A percentile compares a stretch with the other conserved stretches of the same genome.
Conservation (phyloP, 257 asterid genomes). For the Lantana camara region DNA sequence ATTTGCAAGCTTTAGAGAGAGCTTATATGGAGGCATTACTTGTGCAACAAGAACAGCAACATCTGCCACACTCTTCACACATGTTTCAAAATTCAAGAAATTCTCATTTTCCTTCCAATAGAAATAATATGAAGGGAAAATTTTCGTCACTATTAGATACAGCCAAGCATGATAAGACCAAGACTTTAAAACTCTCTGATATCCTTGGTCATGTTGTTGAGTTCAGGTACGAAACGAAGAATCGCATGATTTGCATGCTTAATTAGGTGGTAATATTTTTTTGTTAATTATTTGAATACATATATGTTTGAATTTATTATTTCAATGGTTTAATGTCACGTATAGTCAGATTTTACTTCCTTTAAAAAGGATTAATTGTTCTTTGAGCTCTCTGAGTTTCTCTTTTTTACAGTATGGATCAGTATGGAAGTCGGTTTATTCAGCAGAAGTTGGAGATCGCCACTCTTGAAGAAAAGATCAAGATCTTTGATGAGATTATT, state of each 20-base stretch:
- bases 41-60: slow-evolving; percentile 57
- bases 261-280: no score
- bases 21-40: slow-evolving; percentile 69
- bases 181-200: slow-evolving; percentile 64
- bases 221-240: slow-evolving; percentile 58
- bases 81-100: slow-evolving; percentile 48
- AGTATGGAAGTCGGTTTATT: slow-evolving; percentile 87
- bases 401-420: slow-evolving; percentile 68
- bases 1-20: slow-evolving; percentile 61
- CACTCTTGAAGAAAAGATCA: slow-evolving; percentile 62
- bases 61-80: slow-evolving; percentile 40
- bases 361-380: neutral
- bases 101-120: slow-evolving; percentile 35
- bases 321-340: no score
- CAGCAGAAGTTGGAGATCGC: slow-evolving; percentile 94
- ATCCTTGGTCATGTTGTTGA: slow-evolving; percentile 67
- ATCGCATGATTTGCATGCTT: neutral
- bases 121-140: slow-evolving; percentile 45
- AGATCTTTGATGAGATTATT: slow-evolving; percentile 62
- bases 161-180: slow-evolving; percentile 67
- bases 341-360: no score
- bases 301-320: no score
- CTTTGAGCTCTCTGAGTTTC: neutral
- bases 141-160: slow-evolving; percentile 51
- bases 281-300: no score